Evolutionary conservation across 129 eudicot species (phyloP).

Genomic region (Pseudognaphalium luteoalbum): DNA sequence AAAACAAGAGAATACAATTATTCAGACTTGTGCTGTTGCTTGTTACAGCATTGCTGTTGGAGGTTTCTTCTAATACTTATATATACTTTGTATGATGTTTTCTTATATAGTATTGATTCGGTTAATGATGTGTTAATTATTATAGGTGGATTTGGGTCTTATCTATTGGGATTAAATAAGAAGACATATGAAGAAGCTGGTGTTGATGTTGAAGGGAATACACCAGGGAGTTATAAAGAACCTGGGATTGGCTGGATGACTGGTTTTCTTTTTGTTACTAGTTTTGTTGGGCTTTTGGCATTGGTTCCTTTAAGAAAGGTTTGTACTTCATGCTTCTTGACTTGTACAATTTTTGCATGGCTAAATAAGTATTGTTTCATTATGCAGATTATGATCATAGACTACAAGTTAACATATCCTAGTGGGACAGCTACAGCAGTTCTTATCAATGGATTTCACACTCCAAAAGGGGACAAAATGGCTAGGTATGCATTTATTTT

Average conservation of each 20-base stretch:
- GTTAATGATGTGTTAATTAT: neutral
- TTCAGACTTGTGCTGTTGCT: slow-evolving; percentile 96
- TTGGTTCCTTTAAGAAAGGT: slow-evolving; percentile 95
- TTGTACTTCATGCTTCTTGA: slow-evolving; percentile 14
- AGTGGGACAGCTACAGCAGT: slow-evolving; percentile 99
- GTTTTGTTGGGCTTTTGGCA: slow-evolving; percentile 83
- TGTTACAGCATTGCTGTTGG: slow-evolving; percentile 92
- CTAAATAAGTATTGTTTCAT: neutral
- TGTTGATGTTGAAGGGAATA: slow-evolving; percentile 65
- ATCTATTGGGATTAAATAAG: slow-evolving; percentile 64
- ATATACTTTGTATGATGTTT: neutral
- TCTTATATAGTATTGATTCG: neutral
- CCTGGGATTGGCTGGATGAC: slow-evolving; percentile 85
- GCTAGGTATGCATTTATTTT: slow-evolving; percentile 59
- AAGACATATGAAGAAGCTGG: slow-evolving; percentile 76
- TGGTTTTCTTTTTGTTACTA: slow-evolving; percentile 77
- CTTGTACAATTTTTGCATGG: slow-evolving; percentile 26
- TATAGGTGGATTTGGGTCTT: slow-evolving; percentile 87
- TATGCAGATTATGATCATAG: slow-evolving; percentile 75
- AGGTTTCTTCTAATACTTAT: slow-evolving; percentile 39
- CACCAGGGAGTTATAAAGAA: slow-evolving; percentile 58
- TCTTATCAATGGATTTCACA: slow-evolving; percentile 91
- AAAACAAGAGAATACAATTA: slow-evolving; percentile 77
- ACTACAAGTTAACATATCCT: slow-evolving; percentile 79
- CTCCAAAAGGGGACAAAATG: slow-evolving; percentile 72